A percentile compares a stretch with the other conserved stretches of the same genome.
These are phyloP conservation scores for Aleurites moluccanus DNA, from an alignment of 441 rosid genomes.

Conservation along the genomic window DNA sequence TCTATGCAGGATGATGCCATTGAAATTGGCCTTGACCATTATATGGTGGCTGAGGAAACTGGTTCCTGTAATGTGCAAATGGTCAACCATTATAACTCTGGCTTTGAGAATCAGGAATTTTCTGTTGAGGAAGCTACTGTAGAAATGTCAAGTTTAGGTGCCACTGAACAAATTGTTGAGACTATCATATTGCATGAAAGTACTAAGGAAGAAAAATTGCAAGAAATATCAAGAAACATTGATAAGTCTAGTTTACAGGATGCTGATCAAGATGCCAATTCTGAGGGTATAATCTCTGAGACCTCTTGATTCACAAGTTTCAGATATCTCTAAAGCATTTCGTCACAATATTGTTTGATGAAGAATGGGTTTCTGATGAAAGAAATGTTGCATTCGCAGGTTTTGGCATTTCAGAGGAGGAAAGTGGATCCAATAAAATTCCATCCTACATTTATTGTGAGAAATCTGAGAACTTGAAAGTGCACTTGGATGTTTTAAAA, in stretches of 20 bases:
- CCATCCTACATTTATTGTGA: slow-evolving; percentile 35
- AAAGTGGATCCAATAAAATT: slow-evolving; percentile 29
- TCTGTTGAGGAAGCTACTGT: slow-evolving; percentile 31
- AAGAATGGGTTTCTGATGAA: slow-evolving; percentile 27
- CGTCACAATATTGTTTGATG: slow-evolving; percentile 25
- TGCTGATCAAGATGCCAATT: slow-evolving; percentile 25
- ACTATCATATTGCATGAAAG: slow-evolving; percentile 26
- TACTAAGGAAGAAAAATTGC: slow-evolving; percentile 32
- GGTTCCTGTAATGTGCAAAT: slow-evolving; percentile 29
- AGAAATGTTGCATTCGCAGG: slow-evolving; percentile 26
- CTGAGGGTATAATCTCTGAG: slow-evolving; percentile 17
- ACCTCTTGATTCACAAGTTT: slow-evolving; percentile 29
- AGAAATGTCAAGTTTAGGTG: slow-evolving; percentile 28
- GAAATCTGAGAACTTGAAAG: slow-evolving; percentile 36
- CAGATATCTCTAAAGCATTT: slow-evolving; percentile 29
- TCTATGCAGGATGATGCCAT: slow-evolving; percentile 23
- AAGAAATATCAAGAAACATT: slow-evolving; percentile 28
- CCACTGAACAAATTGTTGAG: slow-evolving; percentile 32
- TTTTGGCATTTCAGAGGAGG: slow-evolving; percentile 29
- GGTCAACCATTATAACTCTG: slow-evolving; percentile 24
- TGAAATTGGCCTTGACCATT: slow-evolving; percentile 21
- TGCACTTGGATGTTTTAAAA: slow-evolving; percentile 27
- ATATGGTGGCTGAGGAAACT: slow-evolving; percentile 24
- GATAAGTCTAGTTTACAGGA: slow-evolving; percentile 23
- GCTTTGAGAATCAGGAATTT: slow-evolving; percentile 27